phyloP scores from a whole-genome alignment of 148 eudicot species.

The Polygonum maritimum region DNA sequence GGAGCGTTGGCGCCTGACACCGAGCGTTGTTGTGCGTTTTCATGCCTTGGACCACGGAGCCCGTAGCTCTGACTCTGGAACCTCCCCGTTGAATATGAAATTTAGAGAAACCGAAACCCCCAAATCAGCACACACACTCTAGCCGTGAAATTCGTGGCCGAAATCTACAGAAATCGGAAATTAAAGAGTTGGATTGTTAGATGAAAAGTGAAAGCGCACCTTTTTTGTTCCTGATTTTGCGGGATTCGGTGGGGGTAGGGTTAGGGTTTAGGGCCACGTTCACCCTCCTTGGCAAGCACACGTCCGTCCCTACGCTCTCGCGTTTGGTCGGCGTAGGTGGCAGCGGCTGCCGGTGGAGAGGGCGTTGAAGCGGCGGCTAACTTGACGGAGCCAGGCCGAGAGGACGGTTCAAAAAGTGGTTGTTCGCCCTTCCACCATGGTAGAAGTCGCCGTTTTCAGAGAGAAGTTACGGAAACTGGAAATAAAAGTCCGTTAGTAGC shows the following conservation, averaged over 20 bases:
- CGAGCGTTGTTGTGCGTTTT: background rate
- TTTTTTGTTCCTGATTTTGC: background rate
- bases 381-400: background rate
- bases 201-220: background rate
- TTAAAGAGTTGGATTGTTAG: no score
- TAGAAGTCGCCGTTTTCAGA: background rate
- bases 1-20: constrained; percentile 2
- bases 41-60: background rate
- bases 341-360: background rate
- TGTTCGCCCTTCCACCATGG: background rate
- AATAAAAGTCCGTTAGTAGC: background rate
- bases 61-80: background rate
- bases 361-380: constrained; percentile 7
- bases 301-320: constrained; percentile 10
- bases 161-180: background rate
- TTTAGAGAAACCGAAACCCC: background rate
- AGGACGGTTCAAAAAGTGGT: background rate
- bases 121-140: no score
- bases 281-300: constrained; percentile 8
- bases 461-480: background rate
- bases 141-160: background rate
- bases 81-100: constrained; percentile 1
- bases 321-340: background rate
- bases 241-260: background rate
- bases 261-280: background rate